Evolutionary conservation across 768 basidiomycete species (phyloP).

Genomic region (Rhizopogon vesiculosus): DNA sequence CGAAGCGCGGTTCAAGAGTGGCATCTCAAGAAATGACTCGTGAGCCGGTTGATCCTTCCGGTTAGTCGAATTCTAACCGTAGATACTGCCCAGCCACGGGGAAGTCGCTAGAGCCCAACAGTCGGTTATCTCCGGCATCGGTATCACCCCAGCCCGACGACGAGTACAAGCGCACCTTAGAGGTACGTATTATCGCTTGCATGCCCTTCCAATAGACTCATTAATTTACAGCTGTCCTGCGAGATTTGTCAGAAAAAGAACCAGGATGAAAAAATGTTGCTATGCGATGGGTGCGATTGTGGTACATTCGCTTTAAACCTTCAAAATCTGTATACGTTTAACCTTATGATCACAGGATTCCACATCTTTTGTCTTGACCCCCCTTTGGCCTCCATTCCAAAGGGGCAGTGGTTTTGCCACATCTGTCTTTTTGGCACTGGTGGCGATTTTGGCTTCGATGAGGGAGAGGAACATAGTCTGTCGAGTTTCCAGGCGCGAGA

Average conservation of each 20-base stretch:
- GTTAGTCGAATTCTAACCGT: not conserved
- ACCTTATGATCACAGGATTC: conserved; percentile 56
- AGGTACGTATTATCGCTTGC: conserved; percentile 38
- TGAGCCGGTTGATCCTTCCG: conserved; percentile 17
- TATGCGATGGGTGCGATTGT: conserved; percentile 85
- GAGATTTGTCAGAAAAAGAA: conserved; percentile 92
- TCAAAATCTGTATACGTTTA: conserved; percentile 6
- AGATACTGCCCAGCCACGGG: conserved; percentile 30
- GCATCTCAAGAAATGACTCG: conserved; percentile 44
- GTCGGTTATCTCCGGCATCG: conserved; percentile 20
- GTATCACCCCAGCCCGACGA: conserved; percentile 22
- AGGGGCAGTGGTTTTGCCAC: conserved; percentile 95
- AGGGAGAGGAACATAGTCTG: conserved; percentile 93
- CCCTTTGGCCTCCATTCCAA: conserved; percentile 78
- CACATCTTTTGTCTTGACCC: conserved; percentile 98
- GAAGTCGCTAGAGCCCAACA: conserved; percentile 13
- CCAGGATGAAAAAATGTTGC: conserved; percentile 85
- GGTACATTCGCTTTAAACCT: conserved; percentile 37
- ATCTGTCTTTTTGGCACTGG: conserved; percentile 88
- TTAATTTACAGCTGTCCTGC: conserved; percentile 63
- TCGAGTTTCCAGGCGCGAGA: conserved; percentile 91
- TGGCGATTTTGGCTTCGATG: conserved; percentile 96
- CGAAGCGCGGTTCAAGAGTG: conserved; percentile 50
- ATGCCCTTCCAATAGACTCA: conserved; percentile 13
- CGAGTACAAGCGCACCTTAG: conserved; percentile 43